Base-by-base conservation (phyloP, 116 monocot genomes). In the Trichopus zeylanicus region DNA sequence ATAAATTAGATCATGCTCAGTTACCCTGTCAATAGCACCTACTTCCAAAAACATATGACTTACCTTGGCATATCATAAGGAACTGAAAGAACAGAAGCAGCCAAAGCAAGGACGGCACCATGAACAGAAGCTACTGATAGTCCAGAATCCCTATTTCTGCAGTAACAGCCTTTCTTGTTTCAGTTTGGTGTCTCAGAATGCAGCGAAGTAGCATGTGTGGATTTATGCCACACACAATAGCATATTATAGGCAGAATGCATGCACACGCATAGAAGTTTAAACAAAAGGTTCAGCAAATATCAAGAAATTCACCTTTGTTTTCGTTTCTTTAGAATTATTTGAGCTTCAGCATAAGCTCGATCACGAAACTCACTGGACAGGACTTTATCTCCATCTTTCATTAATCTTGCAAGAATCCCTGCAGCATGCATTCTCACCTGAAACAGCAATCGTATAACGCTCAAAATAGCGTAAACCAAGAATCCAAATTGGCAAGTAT, bases 31-130 rank as follows among this genome's bases (percentile, higher is more conserved):
- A n/a, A n/a, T n/a, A n/a, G n/a, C n/a, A n/a, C 4, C 5, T 21
- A 5, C 20, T n/a, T 48, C 13, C 13, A 22, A 5, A 49, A 22
- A 22, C 30, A n/a, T 8, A 19, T 13, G 24, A 56, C 31, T 31
- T 79, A 95, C 95, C 95, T 81, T 29, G 95, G 95, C 83, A 95
- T 90, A 72, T 90, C 95, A 73, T 95, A 87, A 24, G 90, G 90
- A 63, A 67, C 68, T 47, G 95, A 95, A 4, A 87, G 67, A 21
- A 95, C 87, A 28, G 87, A 90, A 35, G 95, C 81, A 34, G 74
- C 72, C 74, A 95, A 74, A 67, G 90, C 87, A 68, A 95, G 95
- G 22, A 95, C 90, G 27, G 81, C 78, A 66, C 95, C 95, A 81
- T 90, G 95, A 53, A 69, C 68, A 27, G 76, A 76, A 62, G 81